Conservation (phyloP, 306 rosid genomes). For the Echinosophora koreensis region DNA sequence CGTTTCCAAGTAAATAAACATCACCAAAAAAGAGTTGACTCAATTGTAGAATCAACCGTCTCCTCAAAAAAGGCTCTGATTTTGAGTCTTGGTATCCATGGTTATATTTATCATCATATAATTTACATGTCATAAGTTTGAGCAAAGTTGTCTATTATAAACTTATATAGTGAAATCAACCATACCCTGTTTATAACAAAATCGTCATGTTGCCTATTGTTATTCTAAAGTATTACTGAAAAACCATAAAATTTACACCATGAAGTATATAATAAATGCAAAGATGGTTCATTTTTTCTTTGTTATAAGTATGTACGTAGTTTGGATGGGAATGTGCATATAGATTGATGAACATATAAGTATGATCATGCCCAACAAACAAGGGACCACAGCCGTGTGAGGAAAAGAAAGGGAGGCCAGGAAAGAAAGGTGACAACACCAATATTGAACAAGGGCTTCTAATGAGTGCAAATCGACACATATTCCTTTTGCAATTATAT, state of each 20-base stretch:
- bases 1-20: no score
- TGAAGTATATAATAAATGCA: background rate
- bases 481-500: conserved; percentile 41
- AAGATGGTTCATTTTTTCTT: background rate
- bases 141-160: no score
- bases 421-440: conserved; percentile 6
- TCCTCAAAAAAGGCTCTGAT: no score
- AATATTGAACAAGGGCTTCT: conserved; percentile 41
- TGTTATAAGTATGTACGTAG: background rate
- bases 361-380: conserved; percentile 49
- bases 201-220: background rate
- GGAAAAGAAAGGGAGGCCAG: conserved; percentile 33
- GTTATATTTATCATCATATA: no score
- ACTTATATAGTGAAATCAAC: no score
- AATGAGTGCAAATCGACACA: conserved; percentile 47
- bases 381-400: conserved; percentile 56
- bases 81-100: no score
- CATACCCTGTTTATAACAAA: no score
- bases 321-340: conserved; percentile 23
- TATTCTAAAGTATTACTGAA: background rate
- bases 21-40: no score
- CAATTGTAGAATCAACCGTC: no score
- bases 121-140: background rate
- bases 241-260: background rate
- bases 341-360: background rate